phyloP scores from a whole-genome alignment of 129 eudicot genomes.

The Ambrosia artemisiifolia region DNA sequence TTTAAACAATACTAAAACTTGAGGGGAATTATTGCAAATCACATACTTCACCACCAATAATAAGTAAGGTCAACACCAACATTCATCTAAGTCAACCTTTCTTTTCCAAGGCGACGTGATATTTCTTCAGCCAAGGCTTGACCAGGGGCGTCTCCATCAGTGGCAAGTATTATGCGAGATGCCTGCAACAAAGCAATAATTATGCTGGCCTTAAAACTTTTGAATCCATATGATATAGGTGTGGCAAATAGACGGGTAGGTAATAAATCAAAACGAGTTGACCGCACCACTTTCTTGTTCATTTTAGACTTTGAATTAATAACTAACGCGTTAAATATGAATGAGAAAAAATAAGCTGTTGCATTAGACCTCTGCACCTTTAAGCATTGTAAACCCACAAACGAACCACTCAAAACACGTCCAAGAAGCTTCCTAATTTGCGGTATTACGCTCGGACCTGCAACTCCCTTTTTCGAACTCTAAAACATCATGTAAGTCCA shows the following conservation, averaged over 20 bases:
- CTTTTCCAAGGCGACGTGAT: slow-evolving; percentile 95
- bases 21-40: slow-evolving; percentile 2
- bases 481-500: too few relatives aligned
- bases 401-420: too few relatives aligned
- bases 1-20: slow-evolving; percentile 12
- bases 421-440: too few relatives aligned
- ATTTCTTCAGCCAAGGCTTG: slow-evolving; percentile 97
- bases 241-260: neutral
- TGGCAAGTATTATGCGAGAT: slow-evolving; percentile 85
- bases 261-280: neutral
- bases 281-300: neutral
- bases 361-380: too few relatives aligned
- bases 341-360: neutral
- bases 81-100: slow-evolving; percentile 45
- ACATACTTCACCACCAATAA: neutral
- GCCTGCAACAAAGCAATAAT: slow-evolving; percentile 45
- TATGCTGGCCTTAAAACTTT: neutral
- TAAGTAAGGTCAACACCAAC: neutral
- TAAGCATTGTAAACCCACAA: too few relatives aligned
- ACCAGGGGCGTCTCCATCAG: slow-evolving; percentile 89
- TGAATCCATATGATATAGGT: neutral
- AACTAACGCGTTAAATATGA: neutral
- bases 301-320: neutral
- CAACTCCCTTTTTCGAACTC: too few relatives aligned
- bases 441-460: too few relatives aligned